Evolutionary conservation across 257 asterid species (phyloP), one percentile per base, ranked within the genome.

Genomic region (Eucommia ulmoides): DNA sequence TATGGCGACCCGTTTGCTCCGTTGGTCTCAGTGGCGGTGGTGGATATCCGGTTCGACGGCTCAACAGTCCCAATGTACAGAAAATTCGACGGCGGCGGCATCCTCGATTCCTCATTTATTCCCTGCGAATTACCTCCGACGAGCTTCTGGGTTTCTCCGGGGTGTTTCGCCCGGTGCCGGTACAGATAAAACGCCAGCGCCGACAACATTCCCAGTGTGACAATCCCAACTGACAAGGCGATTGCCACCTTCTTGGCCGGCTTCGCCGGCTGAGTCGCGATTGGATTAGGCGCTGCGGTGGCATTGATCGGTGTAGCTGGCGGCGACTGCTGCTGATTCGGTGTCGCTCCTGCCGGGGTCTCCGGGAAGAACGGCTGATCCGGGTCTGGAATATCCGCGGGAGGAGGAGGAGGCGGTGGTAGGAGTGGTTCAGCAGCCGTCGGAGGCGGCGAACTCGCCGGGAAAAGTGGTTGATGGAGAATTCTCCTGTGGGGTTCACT

Each of bases 11-110:
- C 82, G 47, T 55, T 52, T 15, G 69, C 68, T 35, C 25, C 78
- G 38, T 58, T 67, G 7, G 73, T 41, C 21, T 76, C 88, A 10
- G 38, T 41, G 19, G 74, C 88, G 9, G 38, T 41, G 5, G 49
- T 68, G 41, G 79, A 24, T 45, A 65, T 66, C 3, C 64, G 74
- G 8, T 63, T 54, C 0, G 98, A 67, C 4, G 96, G 98, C 74
- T 91, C 96, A 50, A 86, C 95, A 0, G 98, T 91, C 25, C 98
- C 98, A 41, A 86, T 81, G 70, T 86, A 91, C 7, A 91, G 82
- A 63, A 86, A 86, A 57, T 72, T 78, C 1, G 96, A 73, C 3
- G 89, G 92, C 11, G 44, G 44, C 20, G 88, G 86, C 79, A 73
- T 70, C 61, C 81, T 60, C 10, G 96, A 64, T 10, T 86, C 98